A percentile compares a stretch with the other conserved stretches of the same genome.
These are phyloP conservation scores for Babesia ovis DNA, from an alignment of 169 alveolate genomes.

Conservation along the genomic window DNA sequence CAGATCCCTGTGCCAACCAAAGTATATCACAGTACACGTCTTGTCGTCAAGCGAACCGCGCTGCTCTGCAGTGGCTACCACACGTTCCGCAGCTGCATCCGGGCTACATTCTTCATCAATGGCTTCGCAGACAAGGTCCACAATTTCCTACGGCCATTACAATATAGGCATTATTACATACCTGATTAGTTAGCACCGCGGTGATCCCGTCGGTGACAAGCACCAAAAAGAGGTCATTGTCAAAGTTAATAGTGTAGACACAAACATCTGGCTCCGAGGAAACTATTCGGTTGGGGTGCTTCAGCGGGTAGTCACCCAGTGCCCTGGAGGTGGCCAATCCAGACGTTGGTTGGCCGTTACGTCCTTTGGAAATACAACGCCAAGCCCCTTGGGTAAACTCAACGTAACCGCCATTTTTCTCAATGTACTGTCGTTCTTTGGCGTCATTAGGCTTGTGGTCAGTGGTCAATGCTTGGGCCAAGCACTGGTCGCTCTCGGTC, in stretches of 20 bases:
- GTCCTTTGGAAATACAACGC: constrained; percentile 55
- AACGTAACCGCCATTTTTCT: constrained; percentile 72
- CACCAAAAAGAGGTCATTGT: constrained; percentile 68
- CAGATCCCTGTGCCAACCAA: constrained; percentile 75
- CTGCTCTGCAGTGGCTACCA: constrained; percentile 67
- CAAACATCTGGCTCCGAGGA: constrained; percentile 68
- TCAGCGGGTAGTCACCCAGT: constrained; percentile 70
- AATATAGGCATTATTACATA: no score
- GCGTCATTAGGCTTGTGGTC: constrained; percentile 75
- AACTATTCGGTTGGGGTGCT: constrained; percentile 69
- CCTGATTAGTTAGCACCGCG: constrained; percentile 71
- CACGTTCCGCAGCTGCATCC: constrained; percentile 71
- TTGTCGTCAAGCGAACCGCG: constrained; percentile 75
- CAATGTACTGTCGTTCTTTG: constrained; percentile 68
- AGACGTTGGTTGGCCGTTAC: constrained; percentile 17
- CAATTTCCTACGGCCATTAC: constrained; percentile 48
- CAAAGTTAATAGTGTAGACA: constrained; percentile 74
- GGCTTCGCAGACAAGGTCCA: constrained; percentile 39
- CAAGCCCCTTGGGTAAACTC: constrained; percentile 71
- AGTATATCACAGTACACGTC: constrained; percentile 77
- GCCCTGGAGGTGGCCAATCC: constrained; percentile 76
- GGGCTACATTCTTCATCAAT: constrained; percentile 48
- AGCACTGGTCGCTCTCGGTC: constrained; percentile 39
- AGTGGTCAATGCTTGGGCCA: constrained; percentile 59
- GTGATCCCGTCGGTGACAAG: constrained; percentile 73